Percentiles rank a stretch among this genome's conserved stretches.
phyloP scores from a whole-genome alignment of 202 grass and related monocot species.

The Tripidium arundinaceum region DNA sequence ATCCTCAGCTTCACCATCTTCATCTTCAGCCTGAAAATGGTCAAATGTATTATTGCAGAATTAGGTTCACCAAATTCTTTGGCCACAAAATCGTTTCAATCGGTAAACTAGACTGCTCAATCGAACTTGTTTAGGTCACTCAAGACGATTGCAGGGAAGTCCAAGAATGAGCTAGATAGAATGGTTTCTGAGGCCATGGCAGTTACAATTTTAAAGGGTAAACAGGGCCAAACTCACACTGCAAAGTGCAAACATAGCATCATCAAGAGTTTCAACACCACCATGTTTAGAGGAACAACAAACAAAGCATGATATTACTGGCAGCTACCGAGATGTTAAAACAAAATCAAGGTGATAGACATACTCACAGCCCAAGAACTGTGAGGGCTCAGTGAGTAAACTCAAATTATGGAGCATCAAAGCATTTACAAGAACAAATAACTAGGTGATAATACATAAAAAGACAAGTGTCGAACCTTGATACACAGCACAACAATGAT shows the following conservation, averaged over 20 bases:
- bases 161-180: no score
- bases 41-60: background rate
- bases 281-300: no score
- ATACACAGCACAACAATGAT: background rate
- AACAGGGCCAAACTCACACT: background rate
- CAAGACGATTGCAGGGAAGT: no score
- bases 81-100: background rate
- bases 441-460: background rate
- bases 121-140: background rate
- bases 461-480: background rate
- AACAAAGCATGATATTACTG: no score
- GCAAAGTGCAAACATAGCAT: background rate
- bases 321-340: no score
- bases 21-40: slow-evolving; percentile 34
- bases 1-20: slow-evolving; percentile 48
- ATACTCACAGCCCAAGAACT: no score
- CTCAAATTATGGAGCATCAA: background rate
- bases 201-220: background rate
- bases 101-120: background rate
- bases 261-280: background rate
- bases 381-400: background rate
- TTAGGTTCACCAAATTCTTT: background rate
- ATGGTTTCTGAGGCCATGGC: background rate
- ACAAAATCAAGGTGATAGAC: no score
- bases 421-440: background rate